These are phyloP conservation scores for Xylaria longipes DNA, from an alignment of 495 filamentous ascomycete genomes.

Conservation along the genomic window DNA sequence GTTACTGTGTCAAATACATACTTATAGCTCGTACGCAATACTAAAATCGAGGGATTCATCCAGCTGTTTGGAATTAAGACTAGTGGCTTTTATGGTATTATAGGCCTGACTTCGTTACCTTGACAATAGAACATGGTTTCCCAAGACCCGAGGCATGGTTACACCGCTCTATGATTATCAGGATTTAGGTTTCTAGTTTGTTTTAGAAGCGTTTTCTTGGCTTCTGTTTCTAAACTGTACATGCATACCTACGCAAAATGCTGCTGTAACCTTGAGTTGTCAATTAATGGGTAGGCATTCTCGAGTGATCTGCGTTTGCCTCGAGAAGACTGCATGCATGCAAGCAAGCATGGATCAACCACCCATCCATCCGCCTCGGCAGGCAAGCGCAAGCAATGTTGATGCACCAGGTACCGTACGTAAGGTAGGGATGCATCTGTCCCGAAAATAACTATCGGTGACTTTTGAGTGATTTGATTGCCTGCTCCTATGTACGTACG, in stretches of 20 bases:
- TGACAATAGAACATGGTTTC: background rate
- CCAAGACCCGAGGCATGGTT: background rate
- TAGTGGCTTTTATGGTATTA: slow-evolving; percentile 3
- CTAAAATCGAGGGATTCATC: background rate
- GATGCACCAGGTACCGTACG: background rate
- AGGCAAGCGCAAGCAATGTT: background rate
- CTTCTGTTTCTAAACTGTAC: background rate
- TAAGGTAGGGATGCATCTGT: background rate
- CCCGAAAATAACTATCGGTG: background rate
- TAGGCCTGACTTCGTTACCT: slow-evolving; percentile 1
- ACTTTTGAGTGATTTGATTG: slow-evolving; percentile 6
- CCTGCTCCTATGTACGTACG: background rate
- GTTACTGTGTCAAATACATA: background rate
- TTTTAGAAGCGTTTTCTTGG: slow-evolving; percentile 12
- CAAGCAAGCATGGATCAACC: slow-evolving; percentile 9
- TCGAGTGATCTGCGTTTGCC: slow-evolving; percentile 7
- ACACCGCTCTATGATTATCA: slow-evolving; percentile 19
- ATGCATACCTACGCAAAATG: background rate
- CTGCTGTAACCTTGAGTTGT: background rate
- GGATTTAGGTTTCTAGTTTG: slow-evolving; percentile 1
- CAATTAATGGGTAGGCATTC: background rate
- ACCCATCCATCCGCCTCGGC: slow-evolving; percentile 2
- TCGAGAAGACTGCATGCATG: slow-evolving; percentile 11
- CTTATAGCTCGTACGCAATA: background rate
- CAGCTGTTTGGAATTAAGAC: background rate